Conservation (phyloP, 2,329 filamentous ascomycete species). For the Zymoseptoria ardabiliae region DNA sequence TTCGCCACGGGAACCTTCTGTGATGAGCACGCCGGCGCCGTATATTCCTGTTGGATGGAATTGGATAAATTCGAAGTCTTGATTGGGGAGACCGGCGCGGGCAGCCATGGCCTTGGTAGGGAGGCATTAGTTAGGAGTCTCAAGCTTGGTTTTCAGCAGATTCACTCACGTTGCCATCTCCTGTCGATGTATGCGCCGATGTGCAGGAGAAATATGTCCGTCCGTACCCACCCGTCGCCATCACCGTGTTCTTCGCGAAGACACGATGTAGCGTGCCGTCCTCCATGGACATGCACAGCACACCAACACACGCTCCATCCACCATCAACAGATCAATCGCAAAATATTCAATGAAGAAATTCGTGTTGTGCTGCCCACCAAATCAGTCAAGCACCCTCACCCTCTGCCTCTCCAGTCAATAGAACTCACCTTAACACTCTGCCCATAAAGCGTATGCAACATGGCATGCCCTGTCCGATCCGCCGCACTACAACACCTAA, state of each 20-base stretch:
- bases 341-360: slow-evolving; percentile 47
- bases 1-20: slow-evolving; percentile 45
- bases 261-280: slow-evolving; percentile 44
- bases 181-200: slow-evolving; percentile 43
- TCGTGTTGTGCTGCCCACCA: slow-evolving; percentile 33
- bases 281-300: slow-evolving; percentile 43
- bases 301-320: slow-evolving; percentile 41
- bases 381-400: not conserved
- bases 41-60: slow-evolving; percentile 47
- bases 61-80: slow-evolving; percentile 47
- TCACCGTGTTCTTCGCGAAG: slow-evolving; percentile 42
- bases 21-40: slow-evolving; percentile 44
- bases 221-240: slow-evolving; percentile 46
- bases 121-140: not conserved
- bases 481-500: slow-evolving; percentile 40
- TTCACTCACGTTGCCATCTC: slow-evolving; percentile 37
- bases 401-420: slow-evolving; percentile 33
- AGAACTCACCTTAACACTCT: slow-evolving; percentile 42
- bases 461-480: slow-evolving; percentile 46
- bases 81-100: slow-evolving; percentile 42
- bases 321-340: slow-evolving; percentile 44
- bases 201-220: slow-evolving; percentile 45
- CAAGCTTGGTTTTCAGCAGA: no score
- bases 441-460: slow-evolving; percentile 45
- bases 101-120: slow-evolving; percentile 39